Evolutionary conservation across 2,329 filamentous ascomycete species (phyloP), one percentile per base, ranked within the genome.

Genomic region (Nemania diffusa): DNA sequence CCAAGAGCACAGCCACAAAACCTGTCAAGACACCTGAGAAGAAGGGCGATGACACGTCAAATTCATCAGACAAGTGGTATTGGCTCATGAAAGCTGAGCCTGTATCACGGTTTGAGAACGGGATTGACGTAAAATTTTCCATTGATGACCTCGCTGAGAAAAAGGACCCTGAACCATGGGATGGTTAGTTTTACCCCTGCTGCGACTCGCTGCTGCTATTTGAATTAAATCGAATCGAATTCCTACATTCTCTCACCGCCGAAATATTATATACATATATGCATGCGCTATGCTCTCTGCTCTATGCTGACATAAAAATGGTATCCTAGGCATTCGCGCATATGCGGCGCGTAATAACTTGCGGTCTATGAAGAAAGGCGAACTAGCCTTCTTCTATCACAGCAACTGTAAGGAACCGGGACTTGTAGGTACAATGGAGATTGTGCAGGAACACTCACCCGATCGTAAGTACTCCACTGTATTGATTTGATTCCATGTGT

Each of bases 371-470:
- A 94, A 92, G 74, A 89, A 90, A 63, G 94, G 94, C 57, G 96
- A 99, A 76, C 84, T 94, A 34, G 94, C 94, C 27, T 98, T 99
- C 82, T 98, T 99, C 82, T 98, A 98, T 78, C 95, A 97, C 80
- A 97, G 92, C 53, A 97, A 96, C 75, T 96, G 92, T 81, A 97
- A 97, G 78, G 87, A 91, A 26, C 94, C 94, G 0, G 95, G 92
- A 2, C 93, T 98, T 55, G 93, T 91, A 1, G 94, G 94, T 1
- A 88, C 91, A 20, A 94, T 97, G 91, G 92, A 96, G 75, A 92
- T 99, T 69, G 94, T 97, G 17, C 85, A 88, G 71, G 94, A 97
- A 77, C 91, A 93, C 72, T 90, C 91, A 1, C 86, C 92, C 8
- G 96, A 99, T 74, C 81, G 91, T 92, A 81, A 73, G 87, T 79